Evolutionary conservation across 23 red algal species (phyloP), one percentile per base, ranked within the genome.

Genomic region (Gracilaria domingensis): DNA sequence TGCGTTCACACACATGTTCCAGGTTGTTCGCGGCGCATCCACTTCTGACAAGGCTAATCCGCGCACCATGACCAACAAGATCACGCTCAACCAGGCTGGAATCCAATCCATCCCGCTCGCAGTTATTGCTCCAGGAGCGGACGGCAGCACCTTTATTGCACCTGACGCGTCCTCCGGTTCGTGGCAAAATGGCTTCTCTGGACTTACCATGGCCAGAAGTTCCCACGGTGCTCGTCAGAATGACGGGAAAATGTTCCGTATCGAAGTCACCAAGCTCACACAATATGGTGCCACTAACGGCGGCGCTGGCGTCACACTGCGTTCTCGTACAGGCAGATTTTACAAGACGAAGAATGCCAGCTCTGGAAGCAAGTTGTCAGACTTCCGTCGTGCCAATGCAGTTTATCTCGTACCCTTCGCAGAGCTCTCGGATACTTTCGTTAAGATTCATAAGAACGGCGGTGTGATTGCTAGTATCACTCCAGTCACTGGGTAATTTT

Each of bases 1-100:
- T 56, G 88, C 92, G 9, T 98, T 98, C 79, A 95, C 96, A 14
- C 96, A 98, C 87, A 87, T 98, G 75, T 98, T 98, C 80, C 79
- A 95, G 48, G 82, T 96, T 48, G 77, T 85, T 14, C 94, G 94
- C 62, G 94, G 94, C 23, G 55, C 81, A 53, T 86, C 86, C 38
- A 91, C 86, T 36, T 96, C 94, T 39, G 94, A 96, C 60, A 96
- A 96, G 94, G 76, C 83, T 42, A 95, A 95, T 62, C 83, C 93
- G 28, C 62, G 86, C n/a, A 90, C 88, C 14, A 92, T 92, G 88
- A 84, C 80, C 18, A 76, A 96, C 70, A 87, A 81, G 64, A 96
- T 96, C 78, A 70, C 94, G 8, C 82, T 95, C 58, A 98, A 98
- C 62, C 75, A 73, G 75, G 80, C 66, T 29, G 92, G 92, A 42